Evolutionary conservation across 352 stramenopile genomes (phyloP), one percentile per base, ranked within the genome.

Genomic region (Phytophthora sojae): DNA sequence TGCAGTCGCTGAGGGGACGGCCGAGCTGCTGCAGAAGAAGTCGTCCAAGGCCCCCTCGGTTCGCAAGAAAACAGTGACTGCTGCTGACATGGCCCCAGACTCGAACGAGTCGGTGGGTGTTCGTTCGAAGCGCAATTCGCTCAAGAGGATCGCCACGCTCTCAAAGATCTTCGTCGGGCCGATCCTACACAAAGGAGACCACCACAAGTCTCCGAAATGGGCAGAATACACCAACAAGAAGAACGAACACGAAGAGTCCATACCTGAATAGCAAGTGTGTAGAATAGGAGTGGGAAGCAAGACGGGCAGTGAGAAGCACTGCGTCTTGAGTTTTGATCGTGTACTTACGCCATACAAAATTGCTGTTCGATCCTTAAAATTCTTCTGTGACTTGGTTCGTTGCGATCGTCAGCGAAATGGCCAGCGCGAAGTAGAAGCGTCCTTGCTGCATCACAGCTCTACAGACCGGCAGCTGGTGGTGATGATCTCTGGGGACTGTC

Each of bases 301-400:
- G 59, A 32, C 14, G 44, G 21, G 37, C 45, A 73, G 37, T 39
- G 7, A 21, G 6, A 19, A 47, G 4, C 44, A 26, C 23, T 59
- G 62, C 54, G 63, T 63, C 23, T 53, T 57, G 45, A 12, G 6
- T 67, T 75, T 67, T 62, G 56, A 62, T 42, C 51, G n/a, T 64
- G 30, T 61, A 63, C 21, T 45, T 76, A 69, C 57, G 69, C 32
- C 64, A 72, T 76, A 73, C 69, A 73, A 68, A 72, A 69, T 55
- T 61, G 64, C 64, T 64, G 69, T 60, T 67, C 58, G 57, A 69
- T 76, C 53, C 47, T 69, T 45, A 35, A 32, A 32, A 61, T 45
- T 60, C 53, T 71, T 64, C 29, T 32, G 35, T 29, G 49, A 50
- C 61, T 67, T 26, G 32, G 55, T 53, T 64, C 49, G 25, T 23